Conservation (phyloP, 768 basidiomycete genomes). For the Scleroderma citrinum region DNA sequence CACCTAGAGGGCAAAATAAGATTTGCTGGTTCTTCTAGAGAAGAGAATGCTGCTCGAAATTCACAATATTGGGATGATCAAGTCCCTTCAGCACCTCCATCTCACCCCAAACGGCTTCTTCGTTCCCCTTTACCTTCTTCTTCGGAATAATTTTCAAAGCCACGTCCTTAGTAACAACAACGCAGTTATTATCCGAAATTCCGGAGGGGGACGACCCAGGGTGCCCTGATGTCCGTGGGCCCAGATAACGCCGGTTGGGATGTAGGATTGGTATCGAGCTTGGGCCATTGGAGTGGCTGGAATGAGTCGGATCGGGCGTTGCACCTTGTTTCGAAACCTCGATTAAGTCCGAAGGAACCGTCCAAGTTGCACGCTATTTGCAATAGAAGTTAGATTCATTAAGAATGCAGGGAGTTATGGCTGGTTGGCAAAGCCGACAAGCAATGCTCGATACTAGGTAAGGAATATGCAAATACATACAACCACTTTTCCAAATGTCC, state of each 20-base stretch:
- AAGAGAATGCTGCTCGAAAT: constrained; percentile 17
- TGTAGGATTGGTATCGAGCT: constrained; percentile 27
- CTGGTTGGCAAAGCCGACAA: background rate
- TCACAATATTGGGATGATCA: constrained; percentile 86
- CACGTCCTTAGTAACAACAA: constrained; percentile 58
- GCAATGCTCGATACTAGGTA: background rate
- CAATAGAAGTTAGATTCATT: background rate
- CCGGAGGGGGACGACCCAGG: constrained; percentile 17
- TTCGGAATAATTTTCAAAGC: constrained; percentile 90
- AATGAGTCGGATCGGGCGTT: constrained; percentile 30
- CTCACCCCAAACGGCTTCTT: constrained; percentile 83
- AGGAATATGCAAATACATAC: constrained; percentile 33
- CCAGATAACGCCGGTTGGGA: constrained; percentile 8
- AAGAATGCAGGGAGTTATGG: background rate
- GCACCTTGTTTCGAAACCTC: constrained; percentile 56
- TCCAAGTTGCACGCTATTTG: constrained; percentile 65
- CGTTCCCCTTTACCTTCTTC: constrained; percentile 92
- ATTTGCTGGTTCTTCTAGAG: background rate
- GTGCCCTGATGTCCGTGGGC: constrained; percentile 19
- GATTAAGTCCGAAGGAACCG: constrained; percentile 59
- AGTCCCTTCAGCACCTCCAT: constrained; percentile 89
- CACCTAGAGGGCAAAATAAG: constrained; percentile 43
- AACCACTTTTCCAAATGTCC: constrained; percentile 89
- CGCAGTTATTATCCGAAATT: constrained; percentile 20
- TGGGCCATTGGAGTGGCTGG: constrained; percentile 13